These are phyloP conservation scores for Aspergillus thermomutatus DNA, from an alignment of 2,329 filamentous ascomycete genomes.

Conservation along the genomic window DNA sequence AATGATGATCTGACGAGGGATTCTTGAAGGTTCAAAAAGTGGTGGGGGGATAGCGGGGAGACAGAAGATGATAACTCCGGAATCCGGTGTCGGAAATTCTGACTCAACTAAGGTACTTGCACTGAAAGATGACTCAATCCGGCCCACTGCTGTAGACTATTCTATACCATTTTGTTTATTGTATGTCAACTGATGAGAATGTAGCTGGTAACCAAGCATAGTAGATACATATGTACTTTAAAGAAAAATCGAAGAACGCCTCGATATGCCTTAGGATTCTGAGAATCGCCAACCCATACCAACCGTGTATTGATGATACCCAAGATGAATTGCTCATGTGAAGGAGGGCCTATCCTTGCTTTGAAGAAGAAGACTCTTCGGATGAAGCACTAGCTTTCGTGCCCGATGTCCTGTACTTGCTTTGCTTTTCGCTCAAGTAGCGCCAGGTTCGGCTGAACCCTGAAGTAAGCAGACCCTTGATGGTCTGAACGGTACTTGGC, in stretches of 20 bases:
- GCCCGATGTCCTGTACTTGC: conserved; percentile 53
- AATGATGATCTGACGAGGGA: background rate
- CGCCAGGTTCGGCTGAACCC: conserved; percentile 66
- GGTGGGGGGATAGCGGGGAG: conserved; percentile 19
- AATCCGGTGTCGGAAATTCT: conserved; percentile 17
- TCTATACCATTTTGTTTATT: background rate
- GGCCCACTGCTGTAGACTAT: background rate
- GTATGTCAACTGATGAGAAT: background rate
- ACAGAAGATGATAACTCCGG: background rate
- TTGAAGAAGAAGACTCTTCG: conserved; percentile 11
- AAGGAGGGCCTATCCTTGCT: conserved; percentile 14
- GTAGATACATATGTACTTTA: conserved; percentile 11
- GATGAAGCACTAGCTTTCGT: conserved; percentile 21
- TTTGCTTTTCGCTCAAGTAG: conserved; percentile 79
- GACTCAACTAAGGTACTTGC: background rate
- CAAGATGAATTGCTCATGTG: conserved; percentile 1
- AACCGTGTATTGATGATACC: conserved; percentile 9
- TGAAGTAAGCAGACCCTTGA: conserved; percentile 79
- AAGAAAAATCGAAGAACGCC: conserved; percentile 11
- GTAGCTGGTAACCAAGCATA: conserved; percentile 1
- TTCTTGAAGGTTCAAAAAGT: conserved; percentile 8
- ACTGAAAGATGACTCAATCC: background rate
- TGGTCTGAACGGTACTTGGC: conserved; percentile 83
- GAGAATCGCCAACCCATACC: conserved; percentile 1
- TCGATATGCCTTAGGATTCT: conserved; percentile 13